phyloP scores from a whole-genome alignment of 805 yeast genomes.

The Saccharomycopsis sp. region DNA sequence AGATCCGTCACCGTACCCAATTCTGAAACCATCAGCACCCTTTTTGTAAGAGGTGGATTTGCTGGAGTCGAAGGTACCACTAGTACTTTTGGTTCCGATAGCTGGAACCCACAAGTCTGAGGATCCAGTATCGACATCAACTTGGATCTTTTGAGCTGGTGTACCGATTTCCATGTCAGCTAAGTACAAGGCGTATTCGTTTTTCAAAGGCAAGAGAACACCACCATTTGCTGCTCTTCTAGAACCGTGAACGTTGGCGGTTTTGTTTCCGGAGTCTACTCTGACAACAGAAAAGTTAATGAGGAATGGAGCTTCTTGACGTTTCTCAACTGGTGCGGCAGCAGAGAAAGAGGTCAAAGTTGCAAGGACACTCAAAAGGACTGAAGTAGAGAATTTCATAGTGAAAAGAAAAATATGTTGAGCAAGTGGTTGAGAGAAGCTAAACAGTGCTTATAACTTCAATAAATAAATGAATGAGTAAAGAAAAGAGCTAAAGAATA shows the following conservation, averaged over 20 bases:
- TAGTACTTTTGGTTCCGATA: slow-evolving; percentile 7
- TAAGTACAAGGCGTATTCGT: slow-evolving; percentile 38
- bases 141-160: slow-evolving; percentile 36
- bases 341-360: neutral
- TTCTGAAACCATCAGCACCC: slow-evolving; percentile 30
- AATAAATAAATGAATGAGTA: neutral
- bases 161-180: slow-evolving; percentile 38
- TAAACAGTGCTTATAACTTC: neutral
- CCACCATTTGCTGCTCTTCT: neutral
- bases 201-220: slow-evolving; percentile 25
- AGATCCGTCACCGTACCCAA: slow-evolving; percentile 42
- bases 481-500: neutral
- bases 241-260: neutral
- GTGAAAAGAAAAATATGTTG: too few relatives aligned
- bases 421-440: neutral
- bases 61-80: slow-evolving; percentile 22
- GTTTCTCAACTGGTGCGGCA: neutral
- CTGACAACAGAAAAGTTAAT: neutral
- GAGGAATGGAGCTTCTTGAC: neutral
- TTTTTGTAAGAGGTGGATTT: slow-evolving; percentile 25
- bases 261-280: neutral
- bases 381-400: neutral
- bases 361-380: neutral
- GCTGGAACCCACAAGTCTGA: slow-evolving; percentile 44
- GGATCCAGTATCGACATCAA: slow-evolving; percentile 44